Conservation (phyloP, 352 stramenopile species). For the Globisporangium carolinianum region DNA sequence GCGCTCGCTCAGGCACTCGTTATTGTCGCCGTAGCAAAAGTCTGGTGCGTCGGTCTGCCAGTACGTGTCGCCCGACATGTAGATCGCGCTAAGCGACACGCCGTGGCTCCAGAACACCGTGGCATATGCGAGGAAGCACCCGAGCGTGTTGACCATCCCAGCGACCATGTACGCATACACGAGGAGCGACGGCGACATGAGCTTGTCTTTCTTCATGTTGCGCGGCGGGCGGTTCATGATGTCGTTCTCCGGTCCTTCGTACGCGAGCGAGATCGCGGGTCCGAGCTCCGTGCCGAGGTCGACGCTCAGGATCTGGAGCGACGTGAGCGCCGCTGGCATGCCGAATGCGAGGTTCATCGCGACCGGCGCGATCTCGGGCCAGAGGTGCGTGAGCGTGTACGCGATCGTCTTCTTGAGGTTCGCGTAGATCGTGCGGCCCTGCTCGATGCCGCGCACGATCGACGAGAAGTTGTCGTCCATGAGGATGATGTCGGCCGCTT, state of each 20-base stretch:
- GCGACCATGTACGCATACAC: constrained; percentile 81
- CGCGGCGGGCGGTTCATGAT: constrained; percentile 75
- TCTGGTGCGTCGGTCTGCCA: constrained; percentile 17
- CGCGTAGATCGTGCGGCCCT: constrained; percentile 56
- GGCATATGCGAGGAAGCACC: constrained; percentile 29
- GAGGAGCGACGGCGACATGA: constrained; percentile 79
- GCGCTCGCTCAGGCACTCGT: constrained; percentile 24
- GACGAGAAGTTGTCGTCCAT: constrained; percentile 95
- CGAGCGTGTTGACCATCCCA: constrained; percentile 65
- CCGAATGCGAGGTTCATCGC: constrained; percentile 76
- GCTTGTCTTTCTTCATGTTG: constrained; percentile 57
- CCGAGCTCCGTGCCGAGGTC: constrained; percentile 87
- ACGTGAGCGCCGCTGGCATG: constrained; percentile 73
- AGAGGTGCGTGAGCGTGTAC: constrained; percentile 87
- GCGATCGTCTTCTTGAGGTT: constrained; percentile 93
- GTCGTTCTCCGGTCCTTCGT: constrained; percentile 66
- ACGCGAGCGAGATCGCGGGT: constrained; percentile 86
- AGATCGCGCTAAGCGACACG: constrained; percentile 31
- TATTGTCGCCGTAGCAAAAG: constrained; percentile 19
- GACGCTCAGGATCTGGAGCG: constrained; percentile 87
- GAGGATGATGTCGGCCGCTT: constrained; percentile 93
- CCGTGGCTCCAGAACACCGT: constrained; percentile 30
- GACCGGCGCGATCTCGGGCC: constrained; percentile 63
- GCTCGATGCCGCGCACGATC: constrained; percentile 79
- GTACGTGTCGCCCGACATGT: constrained; percentile 25